Conservation (phyloP, 1,284 basidiomycete species). For the Tilletia caries region DNA sequence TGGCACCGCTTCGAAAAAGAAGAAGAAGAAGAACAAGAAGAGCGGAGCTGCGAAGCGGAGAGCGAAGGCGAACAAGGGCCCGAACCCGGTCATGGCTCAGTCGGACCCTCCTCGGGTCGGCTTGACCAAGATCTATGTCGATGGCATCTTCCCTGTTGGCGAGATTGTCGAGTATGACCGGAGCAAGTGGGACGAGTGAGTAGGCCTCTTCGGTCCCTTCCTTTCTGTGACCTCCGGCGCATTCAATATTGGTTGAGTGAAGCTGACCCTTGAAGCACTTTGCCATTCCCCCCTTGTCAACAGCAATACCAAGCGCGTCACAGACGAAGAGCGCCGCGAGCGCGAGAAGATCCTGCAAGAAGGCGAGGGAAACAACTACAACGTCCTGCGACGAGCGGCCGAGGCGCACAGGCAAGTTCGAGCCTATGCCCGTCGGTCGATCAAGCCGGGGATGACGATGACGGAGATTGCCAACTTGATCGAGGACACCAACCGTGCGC, state of each 20-base stretch:
- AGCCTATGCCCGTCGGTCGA: slow-evolving; percentile 71
- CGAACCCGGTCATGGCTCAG: slow-evolving; percentile 24
- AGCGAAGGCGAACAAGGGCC: slow-evolving; percentile 25
- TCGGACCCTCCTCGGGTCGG: slow-evolving; percentile 90
- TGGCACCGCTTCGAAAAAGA: slow-evolving; percentile 52
- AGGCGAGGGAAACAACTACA: slow-evolving; percentile 64
- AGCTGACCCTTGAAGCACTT: too few relatives aligned
- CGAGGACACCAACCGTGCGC: slow-evolving; percentile 70
- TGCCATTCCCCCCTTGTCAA: not conserved
- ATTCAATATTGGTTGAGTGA: too few relatives aligned
- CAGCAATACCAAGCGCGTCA: slow-evolving; percentile 66
- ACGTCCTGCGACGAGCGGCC: slow-evolving; percentile 81
- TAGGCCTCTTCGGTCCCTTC: not conserved
- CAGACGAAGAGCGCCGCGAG: slow-evolving; percentile 85
- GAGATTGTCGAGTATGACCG: slow-evolving; percentile 80
- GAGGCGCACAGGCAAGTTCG: slow-evolving; percentile 92
- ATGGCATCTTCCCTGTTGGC: slow-evolving; percentile 82
- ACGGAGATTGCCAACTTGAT: slow-evolving; percentile 91
- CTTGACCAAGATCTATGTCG: slow-evolving; percentile 81
- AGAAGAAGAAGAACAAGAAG: slow-evolving; percentile 88
- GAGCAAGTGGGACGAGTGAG: slow-evolving; percentile 65
- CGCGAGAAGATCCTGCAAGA: slow-evolving; percentile 63
- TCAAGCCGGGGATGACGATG: slow-evolving; percentile 91
- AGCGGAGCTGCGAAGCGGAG: slow-evolving; percentile 46
- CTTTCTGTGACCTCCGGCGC: too few relatives aligned